Percentiles rank a stretch among this genome's conserved stretches.
These are phyloP conservation scores for Xylariomycetidae sp. DNA, from an alignment of 2,329 filamentous ascomycete genomes.

Conservation along the genomic window DNA sequence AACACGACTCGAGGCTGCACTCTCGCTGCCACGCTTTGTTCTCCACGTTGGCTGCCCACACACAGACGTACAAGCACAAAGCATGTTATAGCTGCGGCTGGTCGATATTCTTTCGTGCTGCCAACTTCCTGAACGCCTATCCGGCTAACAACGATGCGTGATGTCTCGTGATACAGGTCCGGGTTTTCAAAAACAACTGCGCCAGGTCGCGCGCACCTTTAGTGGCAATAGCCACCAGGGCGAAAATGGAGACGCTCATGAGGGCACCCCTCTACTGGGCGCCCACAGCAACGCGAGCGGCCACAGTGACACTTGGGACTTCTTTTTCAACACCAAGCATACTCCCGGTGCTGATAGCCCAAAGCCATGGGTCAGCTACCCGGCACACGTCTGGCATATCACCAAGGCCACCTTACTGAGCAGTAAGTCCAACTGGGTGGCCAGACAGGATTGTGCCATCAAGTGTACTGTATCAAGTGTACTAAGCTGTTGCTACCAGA, in stretches of 20 bases:
- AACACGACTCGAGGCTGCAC: too few relatives aligned
- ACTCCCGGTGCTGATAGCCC: conserved; percentile 48
- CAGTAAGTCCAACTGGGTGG: conserved; percentile 35
- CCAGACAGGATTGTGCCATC: not conserved
- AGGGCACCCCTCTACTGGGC: conserved; percentile 21
- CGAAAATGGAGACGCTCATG: conserved; percentile 21
- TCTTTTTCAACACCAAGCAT: conserved; percentile 43
- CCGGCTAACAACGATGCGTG: conserved; percentile 22
- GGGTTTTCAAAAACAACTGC: conserved; percentile 19
- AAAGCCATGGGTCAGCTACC: conserved; percentile 37
- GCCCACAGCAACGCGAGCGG: conserved; percentile 20
- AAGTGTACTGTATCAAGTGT: too few relatives aligned
- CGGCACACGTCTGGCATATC: conserved; percentile 48
- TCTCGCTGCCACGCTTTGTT: too few relatives aligned
- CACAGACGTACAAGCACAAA: too few relatives aligned
- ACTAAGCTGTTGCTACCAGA: conserved; percentile 29
- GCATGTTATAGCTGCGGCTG: too few relatives aligned
- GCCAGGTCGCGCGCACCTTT: conserved; percentile 16
- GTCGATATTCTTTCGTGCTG: conserved; percentile 2
- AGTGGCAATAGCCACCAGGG: conserved; percentile 6
- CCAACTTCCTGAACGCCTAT: conserved; percentile 5
- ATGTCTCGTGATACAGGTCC: conserved; percentile 24
- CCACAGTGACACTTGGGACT: conserved; percentile 27
- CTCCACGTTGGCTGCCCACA: too few relatives aligned
- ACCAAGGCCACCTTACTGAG: conserved; percentile 52